phyloP scores from a whole-genome alignment of 495 filamentous ascomycete genomes.

The Annulohypoxylon stygium region DNA sequence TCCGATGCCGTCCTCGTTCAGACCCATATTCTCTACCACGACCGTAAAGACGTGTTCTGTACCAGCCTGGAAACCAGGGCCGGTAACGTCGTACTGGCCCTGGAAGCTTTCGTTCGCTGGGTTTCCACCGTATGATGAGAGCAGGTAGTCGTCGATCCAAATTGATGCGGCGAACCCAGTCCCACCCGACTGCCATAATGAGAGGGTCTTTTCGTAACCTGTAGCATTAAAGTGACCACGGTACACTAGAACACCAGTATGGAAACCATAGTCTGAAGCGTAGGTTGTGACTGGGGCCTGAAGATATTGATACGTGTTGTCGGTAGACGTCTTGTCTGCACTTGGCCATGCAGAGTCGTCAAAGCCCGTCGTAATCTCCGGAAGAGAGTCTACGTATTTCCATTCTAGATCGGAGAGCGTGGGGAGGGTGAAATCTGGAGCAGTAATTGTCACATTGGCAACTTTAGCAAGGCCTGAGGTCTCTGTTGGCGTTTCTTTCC shows the following conservation, averaged over 20 bases:
- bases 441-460: conserved; percentile 63
- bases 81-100: conserved; percentile 69
- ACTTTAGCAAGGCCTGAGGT: conserved; percentile 54
- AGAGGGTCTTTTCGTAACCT: conserved; percentile 70
- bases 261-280: conserved; percentile 79
- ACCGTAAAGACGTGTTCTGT: conserved; percentile 74
- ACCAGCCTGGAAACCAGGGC: conserved; percentile 61
- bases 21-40: conserved; percentile 79
- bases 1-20: conserved; percentile 73
- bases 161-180: conserved; percentile 68
- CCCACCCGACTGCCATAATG: conserved; percentile 72
- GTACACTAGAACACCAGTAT: conserved; percentile 76
- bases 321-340: conserved; percentile 67
- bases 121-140: conserved; percentile 71
- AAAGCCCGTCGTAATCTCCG: conserved; percentile 73
- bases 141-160: conserved; percentile 67
- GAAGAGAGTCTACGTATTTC: conserved; percentile 78
- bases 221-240: conserved; percentile 78
- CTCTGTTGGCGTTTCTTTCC: conserved; percentile 64
- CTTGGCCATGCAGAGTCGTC: conserved; percentile 75
- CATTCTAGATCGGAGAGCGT: conserved; percentile 70
- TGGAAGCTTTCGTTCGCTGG: conserved; percentile 58
- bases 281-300: conserved; percentile 75
- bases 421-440: conserved; percentile 68
- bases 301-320: conserved; percentile 67